Evolutionary conservation across 345 rosid species (phyloP), one percentile per base, ranked within the genome.

Genomic region (Nephelium lappaceum): DNA sequence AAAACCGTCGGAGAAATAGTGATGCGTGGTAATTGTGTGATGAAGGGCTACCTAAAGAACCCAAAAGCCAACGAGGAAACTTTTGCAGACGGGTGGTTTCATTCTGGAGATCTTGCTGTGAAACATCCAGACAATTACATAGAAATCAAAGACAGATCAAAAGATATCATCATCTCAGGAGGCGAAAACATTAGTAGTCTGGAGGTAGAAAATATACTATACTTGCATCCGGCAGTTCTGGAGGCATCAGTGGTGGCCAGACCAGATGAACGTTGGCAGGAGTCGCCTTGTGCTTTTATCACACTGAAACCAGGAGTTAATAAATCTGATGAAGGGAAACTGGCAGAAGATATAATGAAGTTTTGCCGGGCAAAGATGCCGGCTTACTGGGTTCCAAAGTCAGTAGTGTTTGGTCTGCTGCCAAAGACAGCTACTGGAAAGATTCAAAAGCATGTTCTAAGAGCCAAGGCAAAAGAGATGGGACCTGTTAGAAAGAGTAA

Each of bases 341-440:
- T 90, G 70, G 92, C 90, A 0, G 89, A 91, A 72, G 94, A 91
- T 63, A 85, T 96, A 57, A 86, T 89, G 86, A 90, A 83, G 81
- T 94, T 91, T 79, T 82, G 89, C 83, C 73, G 89, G 68, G 81
- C 84, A 18, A 94, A 94, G 77, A 84, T 93, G 87, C 97, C 97
- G n/a, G 87, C 89, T 65, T 96, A 87, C 77, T 91, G 98, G 93
- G 98, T 93, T 21, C 98, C 98, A 0, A 94, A 82, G 79, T 94
- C 99, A 0, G 91, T 94, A 9, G 77, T 94, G 39, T 93, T 97
- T 73, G 98, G 98, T 42, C 86, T 93, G 0, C 80, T 96, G 85
- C 98, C 98, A 1, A 96, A 93, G 86, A 93, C 98, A 0, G 98
- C 99, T 8, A 93, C 97, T 4, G 99, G 98, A 27, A 94, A 93